Evolutionary conservation across 495 filamentous ascomycete genomes (phyloP).

Genomic region (Penicillium mononematosum): DNA sequence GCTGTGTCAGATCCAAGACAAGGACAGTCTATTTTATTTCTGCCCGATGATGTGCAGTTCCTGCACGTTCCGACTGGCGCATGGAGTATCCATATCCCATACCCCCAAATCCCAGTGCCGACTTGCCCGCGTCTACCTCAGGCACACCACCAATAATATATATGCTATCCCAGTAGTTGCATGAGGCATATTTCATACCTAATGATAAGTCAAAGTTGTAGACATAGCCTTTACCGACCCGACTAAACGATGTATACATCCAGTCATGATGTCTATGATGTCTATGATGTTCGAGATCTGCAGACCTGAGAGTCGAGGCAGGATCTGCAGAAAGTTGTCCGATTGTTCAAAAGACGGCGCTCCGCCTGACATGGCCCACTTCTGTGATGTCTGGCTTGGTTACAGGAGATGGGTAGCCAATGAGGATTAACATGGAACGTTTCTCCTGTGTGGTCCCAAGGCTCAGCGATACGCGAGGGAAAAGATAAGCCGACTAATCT

Average conservation of each 20-base stretch:
- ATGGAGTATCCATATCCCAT: constrained; percentile 64
- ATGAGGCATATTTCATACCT: constrained; percentile 66
- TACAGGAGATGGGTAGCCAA: constrained; percentile 43
- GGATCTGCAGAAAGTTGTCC: constrained; percentile 66
- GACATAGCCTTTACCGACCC: constrained; percentile 84
- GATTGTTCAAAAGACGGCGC: constrained; percentile 60
- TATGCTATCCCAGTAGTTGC: constrained; percentile 83
- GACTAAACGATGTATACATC: constrained; percentile 61
- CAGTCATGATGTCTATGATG: constrained; percentile 81
- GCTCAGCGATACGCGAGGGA: constrained; percentile 18
- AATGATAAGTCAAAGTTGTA: constrained; percentile 66
- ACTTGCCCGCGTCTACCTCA: constrained; percentile 40
- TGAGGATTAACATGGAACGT: constrained; percentile 10
- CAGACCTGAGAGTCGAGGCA: constrained; percentile 58
- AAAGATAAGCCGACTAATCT: constrained; percentile 9
- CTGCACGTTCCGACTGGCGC: constrained; percentile 69
- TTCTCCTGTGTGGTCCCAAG: constrained; percentile 10
- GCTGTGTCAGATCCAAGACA: constrained; percentile 73
- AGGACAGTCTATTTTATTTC: constrained; percentile 71
- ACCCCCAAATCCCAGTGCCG: constrained; percentile 48
- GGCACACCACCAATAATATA: constrained; percentile 69
- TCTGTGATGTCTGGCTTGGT: constrained; percentile 68
- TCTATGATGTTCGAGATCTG: constrained; percentile 90
- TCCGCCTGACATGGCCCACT: constrained; percentile 63
- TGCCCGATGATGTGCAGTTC: constrained; percentile 67